A percentile compares a stretch with the other conserved stretches of the same genome.
phyloP scores from a whole-genome alignment of 768 basidiomycete species.

The Solioccasus polychromus region DNA sequence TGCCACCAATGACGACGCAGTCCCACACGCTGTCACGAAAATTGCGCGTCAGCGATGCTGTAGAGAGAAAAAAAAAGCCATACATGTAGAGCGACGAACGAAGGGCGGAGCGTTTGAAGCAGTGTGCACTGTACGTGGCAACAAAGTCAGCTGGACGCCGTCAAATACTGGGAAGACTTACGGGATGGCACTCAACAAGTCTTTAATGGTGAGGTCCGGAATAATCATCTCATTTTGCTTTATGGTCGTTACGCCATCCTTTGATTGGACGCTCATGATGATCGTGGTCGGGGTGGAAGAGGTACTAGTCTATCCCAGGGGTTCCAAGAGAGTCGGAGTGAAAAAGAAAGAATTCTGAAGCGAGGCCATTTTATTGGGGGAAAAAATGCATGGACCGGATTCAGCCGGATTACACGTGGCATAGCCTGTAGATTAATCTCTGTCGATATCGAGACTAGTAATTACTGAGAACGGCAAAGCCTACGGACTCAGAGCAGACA shows the following conservation, averaged over 20 bases:
- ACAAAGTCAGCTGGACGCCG: background rate
- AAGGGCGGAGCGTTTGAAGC: slow-evolving; percentile 86
- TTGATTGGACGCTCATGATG: slow-evolving; percentile 17
- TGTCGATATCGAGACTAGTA: too few relatives aligned
- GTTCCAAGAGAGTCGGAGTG: background rate
- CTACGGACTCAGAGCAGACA: too few relatives aligned
- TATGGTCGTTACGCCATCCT: slow-evolving; percentile 28
- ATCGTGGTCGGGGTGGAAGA: slow-evolving; percentile 11
- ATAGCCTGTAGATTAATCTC: too few relatives aligned
- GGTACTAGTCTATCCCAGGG: slow-evolving; percentile 6
- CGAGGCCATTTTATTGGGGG: slow-evolving; percentile 29
- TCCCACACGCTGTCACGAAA: slow-evolving; percentile 62
- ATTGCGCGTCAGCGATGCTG: slow-evolving; percentile 10
- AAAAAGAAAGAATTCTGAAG: background rate
- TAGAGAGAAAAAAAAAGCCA: slow-evolving; percentile 20
- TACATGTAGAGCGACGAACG: slow-evolving; percentile 78
- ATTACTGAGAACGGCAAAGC: too few relatives aligned
- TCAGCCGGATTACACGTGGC: slow-evolving; percentile 30
- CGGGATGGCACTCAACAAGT: slow-evolving; percentile 82
- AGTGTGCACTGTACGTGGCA: slow-evolving; percentile 57
- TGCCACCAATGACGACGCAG: slow-evolving; percentile 57
- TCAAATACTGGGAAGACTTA: slow-evolving; percentile 37
- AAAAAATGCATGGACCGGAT: slow-evolving; percentile 16
- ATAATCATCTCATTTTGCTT: slow-evolving; percentile 65
- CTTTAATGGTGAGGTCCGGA: slow-evolving; percentile 86